A percentile compares a stretch with the other conserved stretches of the same genome.
These are phyloP conservation scores for Ottelia alismoides DNA, from an alignment of 106 monocot species.

Conservation along the genomic window DNA sequence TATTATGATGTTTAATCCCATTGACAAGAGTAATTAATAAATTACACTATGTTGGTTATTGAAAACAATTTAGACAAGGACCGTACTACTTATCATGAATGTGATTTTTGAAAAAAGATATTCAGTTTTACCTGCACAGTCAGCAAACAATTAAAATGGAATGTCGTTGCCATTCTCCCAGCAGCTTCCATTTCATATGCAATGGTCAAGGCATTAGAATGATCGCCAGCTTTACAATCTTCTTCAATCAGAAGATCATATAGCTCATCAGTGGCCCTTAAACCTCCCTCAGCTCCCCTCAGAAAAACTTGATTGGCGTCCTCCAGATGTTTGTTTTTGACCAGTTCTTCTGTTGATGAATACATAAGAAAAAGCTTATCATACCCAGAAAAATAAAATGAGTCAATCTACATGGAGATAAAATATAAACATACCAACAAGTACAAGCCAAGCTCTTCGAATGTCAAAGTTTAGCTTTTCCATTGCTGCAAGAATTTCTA, in stretches of 20 bases:
- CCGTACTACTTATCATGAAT: background rate
- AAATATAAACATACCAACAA: constrained; percentile 72
- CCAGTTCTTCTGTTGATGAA: constrained; percentile 60
- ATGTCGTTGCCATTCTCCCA: constrained; percentile 98
- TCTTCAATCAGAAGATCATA: constrained; percentile 94
- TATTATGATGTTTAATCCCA: too few species aligned
- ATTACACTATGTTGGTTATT: too few species aligned
- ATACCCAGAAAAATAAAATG: background rate
- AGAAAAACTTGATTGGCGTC: constrained; percentile 87
- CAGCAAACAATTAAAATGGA: constrained; percentile 95
- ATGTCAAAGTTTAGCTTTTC: constrained; percentile 90
- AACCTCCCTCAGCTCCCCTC: constrained; percentile 81
- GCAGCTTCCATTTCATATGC: constrained; percentile 98
- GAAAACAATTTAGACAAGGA: too few species aligned
- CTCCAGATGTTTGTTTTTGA: constrained; percentile 57
- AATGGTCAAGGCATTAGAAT: constrained; percentile 95
- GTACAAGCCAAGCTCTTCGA: constrained; percentile 83
- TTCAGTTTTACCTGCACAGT: constrained; percentile 69
- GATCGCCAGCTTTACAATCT: constrained; percentile 96
- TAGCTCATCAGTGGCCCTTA: constrained; percentile 82
- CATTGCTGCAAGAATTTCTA: constrained; percentile 96
- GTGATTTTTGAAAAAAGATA: background rate
- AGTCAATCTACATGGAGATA: too few species aligned
- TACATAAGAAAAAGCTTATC: background rate
- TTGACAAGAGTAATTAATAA: too few species aligned